Evolutionary conservation across 768 basidiomycete species (phyloP).

Genomic region (Kwoniella mangroviensis): DNA sequence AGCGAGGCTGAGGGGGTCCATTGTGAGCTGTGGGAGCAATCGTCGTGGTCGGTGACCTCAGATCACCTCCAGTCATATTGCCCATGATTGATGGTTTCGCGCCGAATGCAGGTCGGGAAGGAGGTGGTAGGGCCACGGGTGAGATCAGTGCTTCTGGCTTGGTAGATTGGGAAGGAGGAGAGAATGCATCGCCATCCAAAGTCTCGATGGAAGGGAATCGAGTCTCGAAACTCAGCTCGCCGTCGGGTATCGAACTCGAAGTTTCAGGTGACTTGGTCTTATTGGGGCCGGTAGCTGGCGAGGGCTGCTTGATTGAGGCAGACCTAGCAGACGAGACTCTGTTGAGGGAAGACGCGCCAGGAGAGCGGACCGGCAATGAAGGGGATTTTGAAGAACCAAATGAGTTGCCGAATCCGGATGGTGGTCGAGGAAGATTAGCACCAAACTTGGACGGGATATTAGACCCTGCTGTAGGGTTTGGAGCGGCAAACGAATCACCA

Average conservation of each 20-base stretch:
- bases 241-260: slow-evolving; percentile 33
- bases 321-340: not conserved
- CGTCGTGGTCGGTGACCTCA: slow-evolving; percentile 23
- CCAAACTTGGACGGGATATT: slow-evolving; percentile 15
- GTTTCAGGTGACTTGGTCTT: slow-evolving; percentile 28
- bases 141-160: slow-evolving; percentile 32
- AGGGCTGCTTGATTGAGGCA: slow-evolving; percentile 8
- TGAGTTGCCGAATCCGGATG: slow-evolving; percentile 35
- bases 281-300: slow-evolving; percentile 5
- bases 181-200: slow-evolving; percentile 21
- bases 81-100: slow-evolving; percentile 43
- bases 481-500: slow-evolving; percentile 41
- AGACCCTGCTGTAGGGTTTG: slow-evolving; percentile 10
- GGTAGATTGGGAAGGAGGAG: not conserved
- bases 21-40: slow-evolving; percentile 6
- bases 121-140: slow-evolving; percentile 30
- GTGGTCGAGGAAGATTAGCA: slow-evolving; percentile 18
- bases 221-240: slow-evolving; percentile 62
- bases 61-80: slow-evolving; percentile 51
- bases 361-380: slow-evolving; percentile 9
- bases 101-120: slow-evolving; percentile 19
- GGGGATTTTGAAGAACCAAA: slow-evolving; percentile 23
- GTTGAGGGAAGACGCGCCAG: slow-evolving; percentile 1
- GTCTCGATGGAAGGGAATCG: slow-evolving; percentile 88
- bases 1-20: slow-evolving; percentile 42